Evolutionary conservation across 805 yeast genomes (phyloP).

Genomic region (Monosporozyma servazzii): DNA sequence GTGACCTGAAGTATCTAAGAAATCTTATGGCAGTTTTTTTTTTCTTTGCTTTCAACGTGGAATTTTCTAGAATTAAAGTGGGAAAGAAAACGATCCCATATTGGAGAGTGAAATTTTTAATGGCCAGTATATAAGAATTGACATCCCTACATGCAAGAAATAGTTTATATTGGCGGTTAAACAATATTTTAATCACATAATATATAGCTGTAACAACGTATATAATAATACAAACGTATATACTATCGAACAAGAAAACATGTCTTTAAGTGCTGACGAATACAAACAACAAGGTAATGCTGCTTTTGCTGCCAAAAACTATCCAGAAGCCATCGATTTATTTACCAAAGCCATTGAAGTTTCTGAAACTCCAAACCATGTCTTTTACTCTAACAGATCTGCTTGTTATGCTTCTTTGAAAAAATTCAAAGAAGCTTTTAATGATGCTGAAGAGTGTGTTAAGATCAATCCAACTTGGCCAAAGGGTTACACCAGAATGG

Average conservation of each 20-base stretch:
- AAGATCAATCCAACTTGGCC: constrained; percentile 84
- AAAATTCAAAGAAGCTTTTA: constrained; percentile 62
- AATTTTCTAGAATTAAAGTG: constrained; percentile 4
- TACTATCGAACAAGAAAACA: neutral
- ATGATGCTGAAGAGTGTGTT: constrained; percentile 79
- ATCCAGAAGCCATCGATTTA: constrained; percentile 62
- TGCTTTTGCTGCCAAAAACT: constrained; percentile 83
- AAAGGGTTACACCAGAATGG: constrained; percentile 89
- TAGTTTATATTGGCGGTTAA: neutral
- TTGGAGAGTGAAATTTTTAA: neutral
- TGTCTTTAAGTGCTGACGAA: constrained; percentile 48
- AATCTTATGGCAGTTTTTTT: neutral
- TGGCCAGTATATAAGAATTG: neutral
- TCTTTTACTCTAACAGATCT: constrained; percentile 86
- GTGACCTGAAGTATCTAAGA: neutral
- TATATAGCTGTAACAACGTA: neutral
- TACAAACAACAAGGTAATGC: constrained; percentile 89
- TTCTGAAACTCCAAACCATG: constrained; percentile 79
- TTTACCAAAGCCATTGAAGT: constrained; percentile 85
- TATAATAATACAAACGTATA: neutral
- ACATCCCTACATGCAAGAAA: neutral
- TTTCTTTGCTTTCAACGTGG: neutral
- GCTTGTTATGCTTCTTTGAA: constrained; percentile 79
- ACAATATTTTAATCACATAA: neutral
- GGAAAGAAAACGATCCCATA: neutral